Base-by-base conservation (phyloP, 2,329 filamentous ascomycete genomes). In the Ophiostoma novo-ulmi region DNA sequence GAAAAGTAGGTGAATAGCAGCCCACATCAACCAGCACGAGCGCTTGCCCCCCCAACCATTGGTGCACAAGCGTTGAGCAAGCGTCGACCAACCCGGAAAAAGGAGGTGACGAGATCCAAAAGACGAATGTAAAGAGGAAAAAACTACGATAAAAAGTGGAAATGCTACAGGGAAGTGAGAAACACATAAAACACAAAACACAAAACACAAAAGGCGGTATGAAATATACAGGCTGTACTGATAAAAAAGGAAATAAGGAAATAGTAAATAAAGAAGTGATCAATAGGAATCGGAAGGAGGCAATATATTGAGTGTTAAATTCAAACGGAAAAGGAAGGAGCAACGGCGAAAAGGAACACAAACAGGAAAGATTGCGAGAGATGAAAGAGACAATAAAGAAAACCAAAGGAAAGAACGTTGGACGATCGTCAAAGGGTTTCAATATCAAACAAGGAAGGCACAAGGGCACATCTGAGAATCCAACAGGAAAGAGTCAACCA, bases 111-210 rank as follows among this genome's bases (percentile, higher is more conserved):
- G 35, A 39, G 20, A 65, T 39, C 7, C 20, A 65, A 63, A 63
- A 17, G 52, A 26, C 5, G 6, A 22, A 22, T 38, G 20, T 3
- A 38, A 38, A 65, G 36, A 39, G 22, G 20, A 22, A 39, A 65
- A 65, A 39, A 36, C 58, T 31, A 64, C 26, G 58, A 64, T 20
- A 67, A 63, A 65, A 65, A 65, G 63, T 65, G 63, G 22, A 67
- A 22, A 61, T 31, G 64, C 17, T 13, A 69, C 38, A 64, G 39
- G 58, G 58, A 69, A 71, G 66, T 69, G 55, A 31, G 41, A 44
- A 31, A 39, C n/a, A 65, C 52, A 48, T 26, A 36, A 58, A 39
- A n/a, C 26, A 44, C 44, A n/a, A 17, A 66, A 55, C 48, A 58
- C 10, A 52, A 69, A 69, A 55, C 26, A 61, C n/a, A 64, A 67